Conservation (phyloP, 129 eudicot species). For the Oenanthe sinensis region DNA sequence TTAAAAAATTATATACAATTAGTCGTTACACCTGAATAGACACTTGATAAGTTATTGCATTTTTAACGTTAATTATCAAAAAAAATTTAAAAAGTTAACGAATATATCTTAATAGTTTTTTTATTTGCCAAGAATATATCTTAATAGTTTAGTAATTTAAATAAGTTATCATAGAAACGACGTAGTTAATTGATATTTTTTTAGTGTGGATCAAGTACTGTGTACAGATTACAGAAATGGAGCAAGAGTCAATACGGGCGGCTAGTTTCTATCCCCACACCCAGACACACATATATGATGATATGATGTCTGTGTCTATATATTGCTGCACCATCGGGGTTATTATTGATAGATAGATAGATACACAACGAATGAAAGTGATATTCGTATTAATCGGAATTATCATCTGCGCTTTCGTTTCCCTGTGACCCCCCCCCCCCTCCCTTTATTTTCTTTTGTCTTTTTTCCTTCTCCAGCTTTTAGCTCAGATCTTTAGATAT, state of each 20-base stretch:
- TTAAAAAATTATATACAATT: too few relatives aligned
- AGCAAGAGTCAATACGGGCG: constrained; percentile 7
- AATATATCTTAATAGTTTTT: too few relatives aligned
- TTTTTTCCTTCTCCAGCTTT: background rate
- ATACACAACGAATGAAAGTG: background rate
- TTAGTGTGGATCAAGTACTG: too few relatives aligned
- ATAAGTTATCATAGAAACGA: too few relatives aligned
- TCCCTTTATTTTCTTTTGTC: background rate
- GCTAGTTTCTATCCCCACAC: background rate
- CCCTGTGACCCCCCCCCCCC: too few relatives aligned
- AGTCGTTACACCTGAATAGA: too few relatives aligned
- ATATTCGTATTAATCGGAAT: background rate
- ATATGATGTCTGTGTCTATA: background rate
- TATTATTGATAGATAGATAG: background rate
- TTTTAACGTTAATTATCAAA: too few relatives aligned
- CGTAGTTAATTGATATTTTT: too few relatives aligned
- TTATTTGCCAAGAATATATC: too few relatives aligned
- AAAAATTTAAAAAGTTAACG: too few relatives aligned
- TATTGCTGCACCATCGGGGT: background rate
- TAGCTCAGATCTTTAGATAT: background rate
- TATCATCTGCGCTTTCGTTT: background rate
- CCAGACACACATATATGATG: background rate
- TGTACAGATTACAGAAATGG: background rate
- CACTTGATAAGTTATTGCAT: too few relatives aligned
- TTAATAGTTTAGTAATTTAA: too few relatives aligned